phyloP scores from a whole-genome alignment of 139 green algal genomes.

The Mychonastes homosphaera region DNA sequence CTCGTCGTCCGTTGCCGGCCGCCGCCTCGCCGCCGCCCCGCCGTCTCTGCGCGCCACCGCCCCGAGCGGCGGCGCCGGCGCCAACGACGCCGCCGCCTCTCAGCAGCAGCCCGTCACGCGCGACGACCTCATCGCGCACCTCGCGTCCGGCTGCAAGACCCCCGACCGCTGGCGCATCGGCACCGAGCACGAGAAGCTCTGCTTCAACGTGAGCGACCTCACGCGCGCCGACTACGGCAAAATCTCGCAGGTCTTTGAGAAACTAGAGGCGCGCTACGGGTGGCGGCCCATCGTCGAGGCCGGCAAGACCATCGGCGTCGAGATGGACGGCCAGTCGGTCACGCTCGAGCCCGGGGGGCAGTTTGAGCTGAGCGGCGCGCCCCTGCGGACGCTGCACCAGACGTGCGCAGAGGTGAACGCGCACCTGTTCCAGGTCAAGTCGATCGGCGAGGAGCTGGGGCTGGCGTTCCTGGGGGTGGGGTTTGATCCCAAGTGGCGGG shows the following conservation, averaged over 20 bases:
- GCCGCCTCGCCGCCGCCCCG: no score
- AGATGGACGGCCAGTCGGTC: constrained; percentile 75
- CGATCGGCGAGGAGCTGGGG: constrained; percentile 67
- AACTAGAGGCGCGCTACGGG: constrained; percentile 59
- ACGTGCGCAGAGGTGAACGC: constrained; percentile 91
- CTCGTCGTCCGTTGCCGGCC: no score
- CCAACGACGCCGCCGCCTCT: not conserved
- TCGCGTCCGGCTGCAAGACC: constrained; percentile 67
- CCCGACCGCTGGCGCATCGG: constrained; percentile 66
- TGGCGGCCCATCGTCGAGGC: constrained; percentile 87
- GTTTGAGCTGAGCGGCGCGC: constrained; percentile 93
- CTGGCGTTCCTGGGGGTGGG: constrained; percentile 74
- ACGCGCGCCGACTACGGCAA: constrained; percentile 61
- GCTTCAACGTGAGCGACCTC: constrained; percentile 55
- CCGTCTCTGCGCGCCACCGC: not conserved
- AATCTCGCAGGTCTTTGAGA: constrained; percentile 66
- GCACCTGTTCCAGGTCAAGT: constrained; percentile 91
- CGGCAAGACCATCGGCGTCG: constrained; percentile 78
- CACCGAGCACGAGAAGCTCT: constrained; percentile 98
- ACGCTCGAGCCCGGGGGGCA: constrained; percentile 96
- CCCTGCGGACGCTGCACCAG: constrained; percentile 78
- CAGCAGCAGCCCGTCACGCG: constrained; percentile 2
- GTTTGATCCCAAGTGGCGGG: constrained; percentile 85
- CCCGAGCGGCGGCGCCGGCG: not conserved
- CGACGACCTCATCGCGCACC: constrained; percentile 66